These are phyloP conservation scores for Metschnikowia rubicola DNA, from an alignment of 805 yeast genomes.

Conservation along the genomic window DNA sequence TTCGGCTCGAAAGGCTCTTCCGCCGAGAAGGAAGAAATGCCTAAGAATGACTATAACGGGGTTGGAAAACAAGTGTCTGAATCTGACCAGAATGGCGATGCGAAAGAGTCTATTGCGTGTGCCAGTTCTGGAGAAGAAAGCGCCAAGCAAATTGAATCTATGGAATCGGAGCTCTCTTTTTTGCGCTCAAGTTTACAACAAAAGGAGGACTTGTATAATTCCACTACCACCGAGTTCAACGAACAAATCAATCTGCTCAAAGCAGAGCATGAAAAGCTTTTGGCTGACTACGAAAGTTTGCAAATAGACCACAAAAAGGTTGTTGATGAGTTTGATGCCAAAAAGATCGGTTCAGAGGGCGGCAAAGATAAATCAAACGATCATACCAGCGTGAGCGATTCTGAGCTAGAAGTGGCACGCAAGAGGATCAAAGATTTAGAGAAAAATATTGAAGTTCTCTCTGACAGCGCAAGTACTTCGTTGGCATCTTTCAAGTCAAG, in stretches of 20 bases:
- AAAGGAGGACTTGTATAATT: not conserved
- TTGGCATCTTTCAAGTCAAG: conserved; percentile 9
- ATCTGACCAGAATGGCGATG: too few relatives aligned
- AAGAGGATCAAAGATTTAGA: conserved; percentile 14
- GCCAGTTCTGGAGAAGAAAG: not conserved
- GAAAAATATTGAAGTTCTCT: conserved; percentile 14
- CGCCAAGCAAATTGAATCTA: not conserved
- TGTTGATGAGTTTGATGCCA: not conserved
- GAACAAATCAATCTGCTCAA: conserved; percentile 1
- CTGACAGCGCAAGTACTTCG: conserved; percentile 12
- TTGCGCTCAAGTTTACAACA: conserved; percentile 1
- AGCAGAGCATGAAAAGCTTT: conserved; percentile 1
- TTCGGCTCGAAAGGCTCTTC: too few relatives aligned
- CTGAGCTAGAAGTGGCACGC: conserved; percentile 2
- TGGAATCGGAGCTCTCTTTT: not conserved
- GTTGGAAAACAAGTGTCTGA: too few relatives aligned
- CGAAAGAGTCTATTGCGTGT: too few relatives aligned
- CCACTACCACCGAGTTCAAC: not conserved
- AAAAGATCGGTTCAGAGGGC: not conserved
- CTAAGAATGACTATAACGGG: too few relatives aligned
- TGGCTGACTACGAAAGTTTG: not conserved
- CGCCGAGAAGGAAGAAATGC: too few relatives aligned
- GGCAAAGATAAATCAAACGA: not conserved
- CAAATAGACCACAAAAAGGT: not conserved
- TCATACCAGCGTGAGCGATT: not conserved